Evolutionary conservation across 1,284 basidiomycete species (phyloP).

Genomic region (Leccinum variabile): DNA sequence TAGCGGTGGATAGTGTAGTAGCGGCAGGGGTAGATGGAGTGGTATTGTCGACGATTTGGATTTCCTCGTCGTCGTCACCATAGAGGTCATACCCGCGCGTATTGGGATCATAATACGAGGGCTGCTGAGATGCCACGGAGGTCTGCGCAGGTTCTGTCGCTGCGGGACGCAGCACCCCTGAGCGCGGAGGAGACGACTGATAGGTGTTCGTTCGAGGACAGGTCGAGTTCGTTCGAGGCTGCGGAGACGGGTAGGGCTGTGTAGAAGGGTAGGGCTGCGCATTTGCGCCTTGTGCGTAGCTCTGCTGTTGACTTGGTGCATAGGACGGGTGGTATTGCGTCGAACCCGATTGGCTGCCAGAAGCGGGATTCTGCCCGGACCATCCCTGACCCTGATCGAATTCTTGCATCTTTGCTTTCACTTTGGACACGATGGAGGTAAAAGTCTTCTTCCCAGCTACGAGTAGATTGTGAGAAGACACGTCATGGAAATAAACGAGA

Average conservation of each 20-base stretch:
- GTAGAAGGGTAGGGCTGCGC: conserved; percentile 4
- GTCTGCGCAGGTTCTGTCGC: neutral
- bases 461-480: neutral
- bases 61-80: conserved; percentile 20
- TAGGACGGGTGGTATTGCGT: conserved; percentile 4
- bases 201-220: conserved; percentile 8
- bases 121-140: conserved; percentile 19
- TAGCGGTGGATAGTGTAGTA: neutral
- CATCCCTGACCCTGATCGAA: conserved; percentile 52
- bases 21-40: neutral
- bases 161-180: conserved; percentile 11
- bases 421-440: conserved; percentile 65
- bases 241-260: neutral
- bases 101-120: conserved; percentile 44
- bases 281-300: conserved; percentile 7
- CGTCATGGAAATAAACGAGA: neutral
- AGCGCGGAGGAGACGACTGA: conserved; percentile 18
- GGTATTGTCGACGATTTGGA: conserved; percentile 14
- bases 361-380: conserved; percentile 11
- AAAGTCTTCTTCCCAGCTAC: conserved; percentile 77
- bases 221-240: conserved; percentile 7
- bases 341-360: conserved; percentile 1
- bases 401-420: conserved; percentile 81
- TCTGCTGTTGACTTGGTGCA: conserved; percentile 6
- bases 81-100: conserved; percentile 32